Base-by-base conservation (phyloP, 2,329 filamentous ascomycete species). In the Fusarium equiseti region DNA sequence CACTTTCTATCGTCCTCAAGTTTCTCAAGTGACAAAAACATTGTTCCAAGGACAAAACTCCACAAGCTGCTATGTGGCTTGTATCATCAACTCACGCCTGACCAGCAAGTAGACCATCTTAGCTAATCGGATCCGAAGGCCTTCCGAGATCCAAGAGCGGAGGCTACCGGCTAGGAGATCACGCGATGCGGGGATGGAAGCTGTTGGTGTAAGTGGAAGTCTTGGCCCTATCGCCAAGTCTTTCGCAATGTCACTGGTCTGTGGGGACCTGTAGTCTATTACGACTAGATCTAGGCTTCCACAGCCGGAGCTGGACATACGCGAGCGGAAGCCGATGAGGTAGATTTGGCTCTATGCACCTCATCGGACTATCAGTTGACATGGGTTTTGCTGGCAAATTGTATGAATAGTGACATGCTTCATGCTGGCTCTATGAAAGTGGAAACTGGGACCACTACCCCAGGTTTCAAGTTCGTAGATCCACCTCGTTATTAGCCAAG, bases 401-500 rank as follows among this genome's bases (percentile, higher is more conserved):
- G 8, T 4, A n/a, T 4, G 5, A 15, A 51, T 3, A 24, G 12
- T 10, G 12, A 13, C 6, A 32, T 8, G 3, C n/a, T 50, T 50
- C 6, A 20, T 15, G 5, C 18, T 24, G 16, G 16, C 2, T 16
- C 10, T 49, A 5, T 27, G 6, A 10, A 26, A 4, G 32, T 20
- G 18, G 1, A 7, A 11, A 24, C 2, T n/a, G 3, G 3, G 6
- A 2, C 8, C 12, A 5, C 3, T n/a, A 51, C 22, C 18, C 18
- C 22, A 20, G 18, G 2, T 40, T 52, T 12, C 12, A 4, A 4
- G 15, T 5, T 5, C n/a, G n/a, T 20, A 5, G 9, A 51, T 15
- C 22, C 8, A 8, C 11, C 8, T 11, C 13, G 20, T 11, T 2
- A 40, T 8, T n/a, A 16, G 11, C 5, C 16, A 8, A 11, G 0